Conservation (phyloP, 371 early-diverging fungal genomes). For the Zychaea mexicana region DNA sequence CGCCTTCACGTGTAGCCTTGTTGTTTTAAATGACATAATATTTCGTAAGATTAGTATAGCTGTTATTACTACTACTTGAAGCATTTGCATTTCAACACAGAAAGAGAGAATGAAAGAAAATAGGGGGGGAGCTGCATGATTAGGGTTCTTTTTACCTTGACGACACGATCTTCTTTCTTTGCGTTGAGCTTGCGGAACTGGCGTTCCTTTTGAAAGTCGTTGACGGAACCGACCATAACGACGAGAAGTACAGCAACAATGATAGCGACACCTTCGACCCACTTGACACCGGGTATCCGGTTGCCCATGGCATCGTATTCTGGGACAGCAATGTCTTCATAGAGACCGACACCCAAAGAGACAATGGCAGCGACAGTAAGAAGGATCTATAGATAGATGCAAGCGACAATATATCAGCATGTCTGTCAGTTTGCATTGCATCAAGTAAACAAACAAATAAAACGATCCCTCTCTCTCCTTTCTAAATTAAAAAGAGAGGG, state of each 20-base stretch:
- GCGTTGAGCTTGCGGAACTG: conserved; percentile 85
- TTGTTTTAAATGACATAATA: background rate
- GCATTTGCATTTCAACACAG: too few species aligned
- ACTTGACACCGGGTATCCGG: conserved; percentile 58
- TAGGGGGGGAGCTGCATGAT: background rate
- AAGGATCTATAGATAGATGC: conserved; percentile 55
- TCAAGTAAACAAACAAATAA: conserved; percentile 8
- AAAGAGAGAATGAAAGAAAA: too few species aligned
- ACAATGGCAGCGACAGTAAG: conserved; percentile 84
- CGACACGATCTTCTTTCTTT: conserved; percentile 80
- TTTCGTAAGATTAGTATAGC: background rate
- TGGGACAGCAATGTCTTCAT: conserved; percentile 70
- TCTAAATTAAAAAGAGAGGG: too few species aligned
- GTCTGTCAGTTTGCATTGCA: background rate
- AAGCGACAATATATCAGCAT: background rate
- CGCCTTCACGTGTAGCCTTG: conserved; percentile 76
- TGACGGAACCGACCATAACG: conserved; percentile 77
- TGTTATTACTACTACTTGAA: background rate
- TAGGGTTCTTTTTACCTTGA: conserved; percentile 55
- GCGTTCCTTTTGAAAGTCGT: conserved; percentile 86
- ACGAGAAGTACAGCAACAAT: conserved; percentile 83
- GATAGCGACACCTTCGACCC: conserved; percentile 85
- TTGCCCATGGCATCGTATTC: conserved; percentile 38
- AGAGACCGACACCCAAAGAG: conserved; percentile 86
- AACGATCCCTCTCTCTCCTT: too few species aligned